These are phyloP conservation scores for Aspergillus texensis DNA, from an alignment of 2,329 filamentous ascomycete species.

Conservation along the genomic window DNA sequence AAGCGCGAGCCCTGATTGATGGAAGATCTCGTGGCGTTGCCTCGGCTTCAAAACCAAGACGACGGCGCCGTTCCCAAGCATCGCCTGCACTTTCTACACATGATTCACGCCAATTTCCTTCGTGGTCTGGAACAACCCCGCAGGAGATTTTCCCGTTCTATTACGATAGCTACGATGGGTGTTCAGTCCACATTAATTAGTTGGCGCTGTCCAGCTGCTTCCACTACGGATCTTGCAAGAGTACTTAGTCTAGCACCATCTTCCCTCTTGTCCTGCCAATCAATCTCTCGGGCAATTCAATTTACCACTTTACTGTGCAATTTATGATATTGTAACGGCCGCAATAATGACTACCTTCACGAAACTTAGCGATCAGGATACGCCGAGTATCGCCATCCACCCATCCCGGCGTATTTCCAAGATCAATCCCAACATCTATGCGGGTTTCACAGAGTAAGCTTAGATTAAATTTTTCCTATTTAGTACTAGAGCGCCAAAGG, in stretches of 20 bases:
- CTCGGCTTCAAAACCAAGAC: slow-evolving; percentile 20
- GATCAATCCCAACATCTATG: slow-evolving; percentile 80
- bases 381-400: slow-evolving; percentile 67
- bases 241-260: slow-evolving; percentile 2
- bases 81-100: not conserved
- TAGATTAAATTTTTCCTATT: not conserved
- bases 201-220: slow-evolving; percentile 20
- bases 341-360: slow-evolving; percentile 72
- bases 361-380: slow-evolving; percentile 62
- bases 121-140: slow-evolving; percentile 24
- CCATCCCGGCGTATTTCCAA: slow-evolving; percentile 66
- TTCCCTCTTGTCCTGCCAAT: slow-evolving; percentile 11
- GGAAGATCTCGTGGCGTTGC: slow-evolving; percentile 22
- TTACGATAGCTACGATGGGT: slow-evolving; percentile 14
- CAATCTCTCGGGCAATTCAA: not conserved
- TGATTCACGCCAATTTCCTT: slow-evolving; percentile 4
- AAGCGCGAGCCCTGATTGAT: slow-evolving; percentile 24
- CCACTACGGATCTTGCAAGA: slow-evolving; percentile 11
- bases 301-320: slow-evolving; percentile 8
- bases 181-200: slow-evolving; percentile 21
- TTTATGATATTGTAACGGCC: slow-evolving; percentile 2
- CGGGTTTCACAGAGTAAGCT: slow-evolving; percentile 78
- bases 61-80: slow-evolving; percentile 11
- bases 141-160: slow-evolving; percentile 37
- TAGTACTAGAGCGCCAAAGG: not conserved